Evolutionary conservation across 2,329 filamentous ascomycete species (phyloP), one percentile per base, ranked within the genome.

Genomic region (Aspergillus ochraceoroseus): DNA sequence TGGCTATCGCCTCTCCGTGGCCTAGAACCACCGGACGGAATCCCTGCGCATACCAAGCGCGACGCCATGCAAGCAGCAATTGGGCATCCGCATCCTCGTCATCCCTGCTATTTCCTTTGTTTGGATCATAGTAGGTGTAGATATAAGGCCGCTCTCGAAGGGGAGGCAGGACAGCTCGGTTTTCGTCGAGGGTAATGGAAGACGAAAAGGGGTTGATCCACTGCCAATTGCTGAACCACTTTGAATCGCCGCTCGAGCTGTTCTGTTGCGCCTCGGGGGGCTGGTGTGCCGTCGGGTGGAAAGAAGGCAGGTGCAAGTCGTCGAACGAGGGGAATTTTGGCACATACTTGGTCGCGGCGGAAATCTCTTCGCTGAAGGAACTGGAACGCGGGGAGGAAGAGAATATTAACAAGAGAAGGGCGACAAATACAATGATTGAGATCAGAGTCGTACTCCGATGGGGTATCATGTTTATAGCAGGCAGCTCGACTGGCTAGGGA

Each of bases 1-100:
- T 92, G 57, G 80, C 81, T 72, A 82, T 84, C 12, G 89, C 88
- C 60, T 96, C 90, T 1, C 77, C 79, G 11, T 80, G 76, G 35
- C 85, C 82, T 41, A 96, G 67, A 27, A 96, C 84, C 5, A 92
- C 74, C 0, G 92, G 90, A 47, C 75, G 80, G 67, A 96, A 95
- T 7, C 90, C 92, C 56, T 94, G 81, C 0, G 89, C 87, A 86
- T 87, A 96, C 88, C 90, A 96, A 2, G 90, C 89, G 31, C 87
- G 78, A 45, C 89, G 78, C 92, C 92, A 96, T 38, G 85, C 83
- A 42, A 94, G 70, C 33, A 96, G 73, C 44, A 96, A 68, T 43
- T 82, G 77, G 57, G 83, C 83, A 61, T 95, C 86, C 3, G 86
- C 85, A 44, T 84, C 77, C 53, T 77, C 77, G 35, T 77, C 74